Evolutionary conservation across 2,329 filamentous ascomycete genomes (phyloP).

Genomic region (Hypoxylon sp.): DNA sequence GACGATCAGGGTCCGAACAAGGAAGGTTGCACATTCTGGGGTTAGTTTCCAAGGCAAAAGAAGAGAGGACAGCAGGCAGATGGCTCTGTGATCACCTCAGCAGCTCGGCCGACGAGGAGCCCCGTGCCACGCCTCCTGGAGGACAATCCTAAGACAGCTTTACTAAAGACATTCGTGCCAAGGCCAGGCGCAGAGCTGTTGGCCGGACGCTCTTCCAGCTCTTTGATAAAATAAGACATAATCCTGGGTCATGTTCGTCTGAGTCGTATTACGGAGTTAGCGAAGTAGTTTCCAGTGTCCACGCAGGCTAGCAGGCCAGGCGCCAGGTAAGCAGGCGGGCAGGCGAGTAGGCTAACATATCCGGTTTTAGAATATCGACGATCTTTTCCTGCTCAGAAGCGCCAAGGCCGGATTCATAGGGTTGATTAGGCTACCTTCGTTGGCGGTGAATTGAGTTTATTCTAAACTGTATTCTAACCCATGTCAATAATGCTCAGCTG

Average conservation of each 20-base stretch:
- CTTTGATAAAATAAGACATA: neutral
- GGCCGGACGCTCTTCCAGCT: neutral
- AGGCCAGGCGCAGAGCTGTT: neutral
- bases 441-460: neutral
- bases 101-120: neutral
- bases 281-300: neutral
- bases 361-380: neutral
- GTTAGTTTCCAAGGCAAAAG: slow-evolving; percentile 12
- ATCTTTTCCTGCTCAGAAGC: neutral
- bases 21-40: slow-evolving; percentile 29
- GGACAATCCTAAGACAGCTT: neutral
- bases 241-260: neutral
- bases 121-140: neutral
- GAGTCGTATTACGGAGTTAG: neutral
- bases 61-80: no score
- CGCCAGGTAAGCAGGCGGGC: no score
- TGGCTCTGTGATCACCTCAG: neutral
- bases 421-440: neutral
- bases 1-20: slow-evolving; percentile 23
- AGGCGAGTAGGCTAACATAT: neutral
- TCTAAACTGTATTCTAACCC: no score
- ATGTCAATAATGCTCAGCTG: neutral
- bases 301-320: neutral
- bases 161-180: neutral
- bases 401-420: neutral